Conservation (phyloP, 768 basidiomycete genomes). For the Naganishia vaughanmartiniae region DNA sequence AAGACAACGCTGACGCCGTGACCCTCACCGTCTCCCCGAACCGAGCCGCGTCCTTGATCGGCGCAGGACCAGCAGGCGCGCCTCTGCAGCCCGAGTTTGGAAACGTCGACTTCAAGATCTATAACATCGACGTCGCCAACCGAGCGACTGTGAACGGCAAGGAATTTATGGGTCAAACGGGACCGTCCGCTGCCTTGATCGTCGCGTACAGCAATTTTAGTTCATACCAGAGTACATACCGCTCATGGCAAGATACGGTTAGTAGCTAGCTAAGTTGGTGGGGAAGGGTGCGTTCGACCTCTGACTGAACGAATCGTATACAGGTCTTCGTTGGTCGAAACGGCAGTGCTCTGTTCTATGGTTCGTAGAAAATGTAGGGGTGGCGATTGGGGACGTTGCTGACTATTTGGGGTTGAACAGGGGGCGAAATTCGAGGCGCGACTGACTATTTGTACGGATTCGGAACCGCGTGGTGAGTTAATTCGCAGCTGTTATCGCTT, state of each 20-base stretch:
- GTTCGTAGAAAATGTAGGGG: background rate
- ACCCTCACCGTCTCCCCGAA: conserved; percentile 63
- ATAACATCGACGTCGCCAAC: conserved; percentile 68
- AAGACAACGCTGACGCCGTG: conserved; percentile 62
- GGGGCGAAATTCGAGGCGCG: conserved; percentile 64
- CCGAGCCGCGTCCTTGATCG: conserved; percentile 61
- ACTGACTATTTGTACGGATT: conserved; percentile 59
- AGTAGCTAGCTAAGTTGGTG: too few species aligned
- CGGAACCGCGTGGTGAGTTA: conserved; percentile 44
- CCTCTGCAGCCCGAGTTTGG: conserved; percentile 60
- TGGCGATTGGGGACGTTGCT: background rate
- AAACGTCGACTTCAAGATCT: conserved; percentile 62
- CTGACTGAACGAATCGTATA: too few species aligned
- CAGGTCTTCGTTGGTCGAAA: conserved; percentile 62
- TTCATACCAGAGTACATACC: conserved; percentile 64
- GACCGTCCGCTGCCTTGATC: conserved; percentile 64
- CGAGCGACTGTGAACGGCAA: conserved; percentile 52
- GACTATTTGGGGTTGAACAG: conserved; percentile 62
- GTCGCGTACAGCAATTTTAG: conserved; percentile 67
- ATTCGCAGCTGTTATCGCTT: background rate
- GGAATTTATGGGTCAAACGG: conserved; percentile 46
- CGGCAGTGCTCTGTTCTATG: background rate
- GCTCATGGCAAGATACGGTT: conserved; percentile 67
- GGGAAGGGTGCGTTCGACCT: too few species aligned
- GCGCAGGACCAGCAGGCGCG: conserved; percentile 63